A percentile compares a stretch with the other conserved stretches of the same genome.
Conservation (phyloP, 1,284 basidiomycete genomes). For the Heterobasidion irregulare region DNA sequence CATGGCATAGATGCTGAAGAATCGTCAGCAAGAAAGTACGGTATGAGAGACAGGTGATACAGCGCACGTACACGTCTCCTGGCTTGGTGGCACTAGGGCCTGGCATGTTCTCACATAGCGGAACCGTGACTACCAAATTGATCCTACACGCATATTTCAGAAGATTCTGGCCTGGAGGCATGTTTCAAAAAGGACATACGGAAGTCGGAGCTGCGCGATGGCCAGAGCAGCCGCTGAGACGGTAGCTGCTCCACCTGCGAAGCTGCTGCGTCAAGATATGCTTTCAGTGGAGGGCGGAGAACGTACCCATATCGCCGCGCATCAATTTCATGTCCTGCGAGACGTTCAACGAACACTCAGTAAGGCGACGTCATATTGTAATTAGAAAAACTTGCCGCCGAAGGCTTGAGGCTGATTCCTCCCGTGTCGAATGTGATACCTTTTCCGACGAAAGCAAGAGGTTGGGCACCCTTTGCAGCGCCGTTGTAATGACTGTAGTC, state of each 20-base stretch:
- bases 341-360: neutral
- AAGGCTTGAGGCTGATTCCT: slow-evolving; percentile 82
- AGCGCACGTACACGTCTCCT: slow-evolving; percentile 58
- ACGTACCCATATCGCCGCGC: slow-evolving; percentile 76
- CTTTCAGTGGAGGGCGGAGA: neutral
- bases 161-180: neutral
- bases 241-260: slow-evolving; percentile 67
- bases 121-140: slow-evolving; percentile 67
- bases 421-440: slow-evolving; percentile 87
- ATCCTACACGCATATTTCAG: slow-evolving; percentile 33
- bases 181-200: slow-evolving; percentile 32
- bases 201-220: slow-evolving; percentile 74
- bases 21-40: neutral
- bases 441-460: slow-evolving; percentile 80
- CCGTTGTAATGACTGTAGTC: slow-evolving; percentile 71
- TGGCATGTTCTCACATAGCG: slow-evolving; percentile 85
- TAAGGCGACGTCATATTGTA: slow-evolving; percentile 1
- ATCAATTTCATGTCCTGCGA: slow-evolving; percentile 68
- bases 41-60: neutral
- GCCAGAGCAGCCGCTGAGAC: slow-evolving; percentile 69
- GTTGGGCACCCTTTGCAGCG: slow-evolving; percentile 45
- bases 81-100: slow-evolving; percentile 84
- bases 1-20: slow-evolving; percentile 70
- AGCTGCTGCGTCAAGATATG: neutral
- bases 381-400: slow-evolving; percentile 41